Evolutionary conservation across 192 early-diverging fungal species (phyloP), one percentile per base, ranked within the genome.

Genomic region (Linnemannia elongata): DNA sequence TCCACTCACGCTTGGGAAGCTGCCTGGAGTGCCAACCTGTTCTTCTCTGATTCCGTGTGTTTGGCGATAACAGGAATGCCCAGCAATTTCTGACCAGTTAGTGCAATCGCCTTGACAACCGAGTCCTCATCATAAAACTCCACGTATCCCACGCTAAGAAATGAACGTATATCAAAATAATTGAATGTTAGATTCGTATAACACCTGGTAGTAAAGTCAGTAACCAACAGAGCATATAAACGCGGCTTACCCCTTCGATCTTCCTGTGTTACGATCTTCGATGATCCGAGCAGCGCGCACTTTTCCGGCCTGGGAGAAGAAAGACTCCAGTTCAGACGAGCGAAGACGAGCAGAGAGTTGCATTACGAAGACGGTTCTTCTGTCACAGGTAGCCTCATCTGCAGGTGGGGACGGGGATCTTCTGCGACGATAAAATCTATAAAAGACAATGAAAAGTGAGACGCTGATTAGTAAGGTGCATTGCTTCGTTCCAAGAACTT

Each of bases 51-150:
- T 79, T 98, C 97, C 1, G 96, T 96, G 68, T 93, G 92, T 88
- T 98, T 96, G 54, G 98, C 96, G 79, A 98, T 94, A 70, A 99
- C 97, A 9, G 98, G 98, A 75, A 98, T 95, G 39, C 96, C 97
- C 86, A 98, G 91, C 79, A 99, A 94, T 90, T 94, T 94, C 88
- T 96, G 88, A 27, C 96, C 97, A 47, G 95, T 92, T 91, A 98
- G 92, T 42, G 87, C 89, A n/a, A 98, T 91, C 7, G 98, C 98
- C 80, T 93, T 94, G 57, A 88, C 85, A n/a, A 97, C 97, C 42
- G 97, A 93, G 10, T 91, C 92, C 77, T 94, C 93, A 8, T 96
- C 94, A 88, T 97, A 96, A 91, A 98, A 99, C 88, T 99, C 98
- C 6, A 99, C 96, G 83, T 98, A 99, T 27, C 96, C 98, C 47